These are phyloP conservation scores for Cyclotella choctawhatcheeana DNA, from an alignment of 108 stramenopile genomes.

Conservation along the genomic window DNA sequence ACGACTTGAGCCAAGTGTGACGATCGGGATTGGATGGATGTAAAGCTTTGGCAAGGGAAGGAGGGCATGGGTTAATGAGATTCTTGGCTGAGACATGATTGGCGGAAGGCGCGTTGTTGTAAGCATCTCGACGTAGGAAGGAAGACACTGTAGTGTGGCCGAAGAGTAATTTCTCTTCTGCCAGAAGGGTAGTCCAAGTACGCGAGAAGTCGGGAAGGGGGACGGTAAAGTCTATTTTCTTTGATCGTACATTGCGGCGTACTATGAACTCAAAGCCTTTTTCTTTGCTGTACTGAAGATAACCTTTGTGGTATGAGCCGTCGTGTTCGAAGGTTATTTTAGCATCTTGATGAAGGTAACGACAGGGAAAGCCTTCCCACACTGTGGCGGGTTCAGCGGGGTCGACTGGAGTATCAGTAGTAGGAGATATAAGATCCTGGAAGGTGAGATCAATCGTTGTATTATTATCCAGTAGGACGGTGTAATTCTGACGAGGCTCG, in stretches of 20 bases:
- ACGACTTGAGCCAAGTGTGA: conserved; percentile 9
- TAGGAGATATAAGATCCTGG: background rate
- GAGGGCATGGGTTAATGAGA: conserved; percentile 6
- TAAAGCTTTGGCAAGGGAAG: conserved; percentile 13
- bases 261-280: background rate
- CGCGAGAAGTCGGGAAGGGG: conserved; percentile 11
- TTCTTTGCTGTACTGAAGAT: background rate
- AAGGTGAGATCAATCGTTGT: background rate
- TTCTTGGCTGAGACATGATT: conserved; percentile 6
- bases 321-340: conserved; percentile 7
- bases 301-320: conserved; percentile 16
- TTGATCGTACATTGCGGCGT: background rate
- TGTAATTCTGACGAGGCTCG: too few species aligned
- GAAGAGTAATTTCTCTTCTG: background rate
- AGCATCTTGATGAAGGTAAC: background rate
- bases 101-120: conserved; percentile 7
- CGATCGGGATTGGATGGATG: conserved; percentile 7
- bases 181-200: background rate
- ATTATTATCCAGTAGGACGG: conserved; percentile 6
- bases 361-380: background rate
- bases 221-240: conserved; percentile 1
- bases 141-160: conserved; percentile 9
- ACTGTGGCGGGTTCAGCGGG: background rate
- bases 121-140: background rate
- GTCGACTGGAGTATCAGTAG: background rate